Evolutionary conservation across 148 eudicot species (phyloP).

Genomic region (Oxyria digyna): DNA sequence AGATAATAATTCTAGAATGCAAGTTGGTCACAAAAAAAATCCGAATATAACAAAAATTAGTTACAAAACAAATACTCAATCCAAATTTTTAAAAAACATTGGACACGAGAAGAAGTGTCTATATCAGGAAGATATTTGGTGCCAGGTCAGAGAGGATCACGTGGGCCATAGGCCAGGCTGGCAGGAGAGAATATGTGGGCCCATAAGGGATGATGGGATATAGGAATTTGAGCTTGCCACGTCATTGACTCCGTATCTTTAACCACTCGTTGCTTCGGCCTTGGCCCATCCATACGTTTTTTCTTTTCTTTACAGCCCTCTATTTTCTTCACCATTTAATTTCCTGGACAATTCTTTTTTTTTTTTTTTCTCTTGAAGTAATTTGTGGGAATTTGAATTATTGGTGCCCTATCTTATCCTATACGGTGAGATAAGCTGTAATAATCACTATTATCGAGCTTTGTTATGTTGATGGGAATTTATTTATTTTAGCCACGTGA

Average conservation of each 20-base stretch:
- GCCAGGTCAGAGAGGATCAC: neutral
- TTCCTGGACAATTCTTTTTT: neutral
- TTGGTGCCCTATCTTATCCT: neutral
- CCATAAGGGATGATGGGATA: neutral
- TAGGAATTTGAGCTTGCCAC: neutral
- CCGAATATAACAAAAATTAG: too few species aligned
- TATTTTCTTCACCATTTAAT: neutral
- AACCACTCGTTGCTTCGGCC: neutral
- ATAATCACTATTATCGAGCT: neutral
- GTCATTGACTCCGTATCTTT: neutral
- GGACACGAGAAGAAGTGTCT: too few species aligned
- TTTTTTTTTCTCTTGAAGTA: neutral
- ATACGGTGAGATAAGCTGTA: neutral
- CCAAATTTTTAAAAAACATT: too few species aligned
- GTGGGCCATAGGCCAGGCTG: neutral
- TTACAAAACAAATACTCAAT: too few species aligned
- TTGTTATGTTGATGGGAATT: neutral
- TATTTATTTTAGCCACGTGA: neutral
- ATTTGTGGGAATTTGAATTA: neutral
- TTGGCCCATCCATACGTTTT: neutral
- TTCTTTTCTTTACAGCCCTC: neutral
- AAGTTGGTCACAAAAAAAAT: too few species aligned
- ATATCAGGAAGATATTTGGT: neutral
- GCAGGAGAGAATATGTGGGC: neutral
- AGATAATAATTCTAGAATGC: too few species aligned